Base-by-base conservation (phyloP, 2,329 filamentous ascomycete genomes). In the Diaporthe amygdali region DNA sequence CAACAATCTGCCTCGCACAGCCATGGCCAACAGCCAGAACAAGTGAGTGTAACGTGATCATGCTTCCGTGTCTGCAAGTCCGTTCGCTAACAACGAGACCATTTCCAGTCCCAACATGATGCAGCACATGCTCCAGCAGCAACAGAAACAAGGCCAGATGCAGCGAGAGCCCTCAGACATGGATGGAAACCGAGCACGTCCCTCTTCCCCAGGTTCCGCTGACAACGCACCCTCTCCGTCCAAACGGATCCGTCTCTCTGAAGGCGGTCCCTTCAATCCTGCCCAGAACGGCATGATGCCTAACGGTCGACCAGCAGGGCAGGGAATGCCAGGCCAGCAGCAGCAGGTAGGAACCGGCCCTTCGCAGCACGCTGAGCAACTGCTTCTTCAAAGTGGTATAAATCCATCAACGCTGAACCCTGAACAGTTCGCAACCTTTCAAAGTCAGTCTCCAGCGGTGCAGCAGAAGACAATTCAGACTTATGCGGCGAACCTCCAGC, bases 201-300 rank as follows among this genome's bases (percentile, higher is more conserved):
- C 94, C 34, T 91, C 92, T 71, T 97, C 96, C 41, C 96, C 96
- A 9, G 91, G 91, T 64, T 92, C 92, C 46, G 92, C 91, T 68
- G 95, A 98, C 67, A 96, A 96, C 78, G 95, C 94, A 32, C 94
- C 95, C 5, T 98, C 96, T 39, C 96, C 96, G 2, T 96, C 93
- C 74, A 98, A 98, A 85, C 90, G 95, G 78, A 94, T 92, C 71
- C 93, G 95, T 70, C 89, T 97, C 72, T 94, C 95, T 74, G 91
- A 92, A 78, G 89, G 90, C 77, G 87, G 87, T 41, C 87, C 88
- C 12, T 94, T 94, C 82, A 94, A 94, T 79, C 91, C 91, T 74
- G 91, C 91, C 78, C 92, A 92, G 76, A 84, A 84, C 70, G 86
- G 83, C 74, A 93, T 95, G 88, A 92, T 93, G 83, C 90, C 91